Percentiles rank a stretch among this genome's conserved stretches.
phyloP scores from a whole-genome alignment of 257 asterid species.

The Capsicum pubescens region DNA sequence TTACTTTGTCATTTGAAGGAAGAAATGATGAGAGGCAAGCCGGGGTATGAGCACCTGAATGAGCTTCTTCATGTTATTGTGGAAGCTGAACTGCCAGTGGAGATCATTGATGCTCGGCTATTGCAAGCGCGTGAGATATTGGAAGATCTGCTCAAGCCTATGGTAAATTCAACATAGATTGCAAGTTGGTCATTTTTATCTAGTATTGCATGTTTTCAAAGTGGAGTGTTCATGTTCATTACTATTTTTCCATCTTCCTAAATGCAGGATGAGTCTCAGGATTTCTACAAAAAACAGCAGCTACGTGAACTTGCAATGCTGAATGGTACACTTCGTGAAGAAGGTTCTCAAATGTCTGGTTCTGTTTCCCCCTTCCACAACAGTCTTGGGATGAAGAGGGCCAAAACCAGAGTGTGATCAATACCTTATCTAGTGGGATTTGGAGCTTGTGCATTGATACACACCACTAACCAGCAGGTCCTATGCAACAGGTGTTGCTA shows the following conservation, averaged over 20 bases:
- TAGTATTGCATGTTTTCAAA: neutral
- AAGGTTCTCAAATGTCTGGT: slow-evolving; percentile 88
- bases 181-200: slow-evolving; percentile 1
- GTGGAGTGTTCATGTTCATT: neutral
- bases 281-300: slow-evolving; percentile 89
- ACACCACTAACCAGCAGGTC: slow-evolving; percentile 43
- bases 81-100: slow-evolving; percentile 95
- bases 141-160: slow-evolving; percentile 90
- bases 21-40: slow-evolving; percentile 99
- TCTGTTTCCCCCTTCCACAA: slow-evolving; percentile 89
- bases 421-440: slow-evolving; percentile 26
- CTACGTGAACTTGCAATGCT: slow-evolving; percentile 90
- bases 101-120: slow-evolving; percentile 87
- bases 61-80: slow-evolving; percentile 96
- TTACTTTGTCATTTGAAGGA: slow-evolving; percentile 60
- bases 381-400: slow-evolving; percentile 98
- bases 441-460: slow-evolving; percentile 37
- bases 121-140: slow-evolving; percentile 93
- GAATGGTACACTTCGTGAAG: slow-evolving; percentile 95
- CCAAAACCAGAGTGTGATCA: slow-evolving; percentile 82
- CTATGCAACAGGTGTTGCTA: slow-evolving; percentile 42
- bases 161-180: slow-evolving; percentile 56
- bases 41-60: slow-evolving; percentile 95
- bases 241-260: neutral
- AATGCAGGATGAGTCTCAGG: slow-evolving; percentile 90